phyloP scores from a whole-genome alignment of 2,329 filamentous ascomycete genomes.

The Penicillium concentricum region DNA sequence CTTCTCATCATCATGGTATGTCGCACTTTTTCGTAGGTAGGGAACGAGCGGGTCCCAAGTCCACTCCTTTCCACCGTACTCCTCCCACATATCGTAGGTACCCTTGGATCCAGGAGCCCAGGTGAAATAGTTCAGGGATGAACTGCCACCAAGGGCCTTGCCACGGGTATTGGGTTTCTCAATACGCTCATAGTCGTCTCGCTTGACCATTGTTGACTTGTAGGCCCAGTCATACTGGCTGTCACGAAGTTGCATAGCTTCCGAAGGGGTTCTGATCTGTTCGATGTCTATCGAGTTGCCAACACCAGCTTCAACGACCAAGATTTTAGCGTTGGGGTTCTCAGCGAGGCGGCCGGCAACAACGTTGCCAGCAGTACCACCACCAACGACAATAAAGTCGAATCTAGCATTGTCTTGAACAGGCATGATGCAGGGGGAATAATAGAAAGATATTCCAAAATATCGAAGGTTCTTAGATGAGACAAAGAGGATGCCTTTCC shows the following conservation, averaged over 20 bases:
- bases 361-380: conserved; percentile 38
- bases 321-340: conserved; percentile 45
- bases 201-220: conserved; percentile 61
- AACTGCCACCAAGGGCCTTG: conserved; percentile 59
- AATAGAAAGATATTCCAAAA: background rate
- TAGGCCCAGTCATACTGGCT: conserved; percentile 62
- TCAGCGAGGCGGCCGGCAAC: conserved; percentile 56
- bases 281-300: conserved; percentile 51
- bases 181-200: conserved; percentile 56
- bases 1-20: conserved; percentile 56
- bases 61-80: conserved; percentile 52
- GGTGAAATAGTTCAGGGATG: conserved; percentile 62
- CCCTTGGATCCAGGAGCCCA: conserved; percentile 60
- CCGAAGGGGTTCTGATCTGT: conserved; percentile 57
- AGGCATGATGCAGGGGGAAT: background rate
- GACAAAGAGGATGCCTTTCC: background rate
- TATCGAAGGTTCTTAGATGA: background rate
- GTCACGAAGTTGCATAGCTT: conserved; percentile 57
- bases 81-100: conserved; percentile 55
- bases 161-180: conserved; percentile 65
- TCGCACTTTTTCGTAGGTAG: conserved; percentile 58
- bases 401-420: conserved; percentile 15
- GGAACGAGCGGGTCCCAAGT: conserved; percentile 53
- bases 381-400: conserved; percentile 35
- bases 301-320: conserved; percentile 39